Conservation (phyloP, 495 filamentous ascomycete species). For the Bryoglossum gracile region DNA sequence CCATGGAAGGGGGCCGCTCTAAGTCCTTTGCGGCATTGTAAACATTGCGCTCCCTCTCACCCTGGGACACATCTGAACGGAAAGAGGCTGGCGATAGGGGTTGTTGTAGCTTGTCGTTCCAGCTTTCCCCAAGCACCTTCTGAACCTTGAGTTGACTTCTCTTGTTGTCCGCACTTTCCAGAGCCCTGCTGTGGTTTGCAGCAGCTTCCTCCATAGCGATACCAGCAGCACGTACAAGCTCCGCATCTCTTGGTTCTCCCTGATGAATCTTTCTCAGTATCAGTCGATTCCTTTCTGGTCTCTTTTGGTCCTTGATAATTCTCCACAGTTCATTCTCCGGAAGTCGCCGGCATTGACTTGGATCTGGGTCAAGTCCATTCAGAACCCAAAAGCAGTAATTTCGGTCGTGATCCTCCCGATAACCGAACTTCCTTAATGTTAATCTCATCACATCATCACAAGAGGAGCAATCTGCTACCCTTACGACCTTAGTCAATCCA, state of each 20-base stretch:
- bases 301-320: conserved; percentile 64
- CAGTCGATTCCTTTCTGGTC: conserved; percentile 78
- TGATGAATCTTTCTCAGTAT: conserved; percentile 85
- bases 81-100: conserved; percentile 71
- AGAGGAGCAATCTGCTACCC: conserved; percentile 80
- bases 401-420: conserved; percentile 66
- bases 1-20: conserved; percentile 40
- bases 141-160: conserved; percentile 69
- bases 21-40: conserved; percentile 51
- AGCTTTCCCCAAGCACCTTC: conserved; percentile 76
- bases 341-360: conserved; percentile 67
- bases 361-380: conserved; percentile 74
- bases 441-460: conserved; percentile 83
- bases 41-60: conserved; percentile 57
- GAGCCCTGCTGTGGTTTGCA: conserved; percentile 59
- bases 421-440: conserved; percentile 73
- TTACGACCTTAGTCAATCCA: conserved; percentile 83
- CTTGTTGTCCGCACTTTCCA: conserved; percentile 56
- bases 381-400: conserved; percentile 81
- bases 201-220: conserved; percentile 76
- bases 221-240: conserved; percentile 72
- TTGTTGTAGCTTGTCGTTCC: conserved; percentile 68
- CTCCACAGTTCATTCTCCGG: conserved; percentile 80
- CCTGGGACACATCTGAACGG: conserved; percentile 26
- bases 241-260: conserved; percentile 73